Conservation (phyloP, 176 grass and related monocot species). For the Tillandsia fasciculata region DNA sequence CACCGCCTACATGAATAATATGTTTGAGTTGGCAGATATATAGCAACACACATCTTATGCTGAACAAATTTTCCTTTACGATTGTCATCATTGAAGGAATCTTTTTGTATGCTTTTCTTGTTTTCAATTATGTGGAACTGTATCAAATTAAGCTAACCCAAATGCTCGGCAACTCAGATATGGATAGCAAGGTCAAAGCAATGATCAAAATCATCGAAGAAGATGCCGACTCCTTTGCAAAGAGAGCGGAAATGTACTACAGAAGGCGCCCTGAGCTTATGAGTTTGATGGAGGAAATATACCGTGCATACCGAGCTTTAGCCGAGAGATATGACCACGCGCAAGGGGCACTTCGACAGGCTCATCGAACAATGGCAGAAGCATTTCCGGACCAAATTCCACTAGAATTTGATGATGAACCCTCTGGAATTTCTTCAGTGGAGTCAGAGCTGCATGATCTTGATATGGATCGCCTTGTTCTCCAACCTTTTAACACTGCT, state of each 20-base stretch:
- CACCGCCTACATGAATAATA: no score
- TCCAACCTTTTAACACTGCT: constrained; percentile 36
- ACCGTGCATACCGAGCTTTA: constrained; percentile 86
- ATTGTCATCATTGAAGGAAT: not conserved
- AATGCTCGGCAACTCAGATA: constrained; percentile 39
- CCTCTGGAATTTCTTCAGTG: constrained; percentile 28
- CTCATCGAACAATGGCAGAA: constrained; percentile 79
- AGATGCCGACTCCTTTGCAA: constrained; percentile 96
- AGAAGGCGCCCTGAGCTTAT: constrained; percentile 79
- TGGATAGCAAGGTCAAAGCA: constrained; percentile 74
- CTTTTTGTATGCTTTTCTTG: not conserved
- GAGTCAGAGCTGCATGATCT: constrained; percentile 31
- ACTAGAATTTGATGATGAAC: constrained; percentile 65
- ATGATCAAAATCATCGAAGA: constrained; percentile 99
- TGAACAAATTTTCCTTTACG: no score
- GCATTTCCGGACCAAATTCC: constrained; percentile 76
- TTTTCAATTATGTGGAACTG: constrained; percentile 4
- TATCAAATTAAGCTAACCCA: constrained; percentile 20
- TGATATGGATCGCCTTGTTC: constrained; percentile 50
- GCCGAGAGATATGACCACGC: constrained; percentile 93
- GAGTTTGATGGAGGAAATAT: constrained; percentile 89
- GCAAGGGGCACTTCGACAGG: constrained; percentile 71
- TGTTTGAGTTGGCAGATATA: no score
- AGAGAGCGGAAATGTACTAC: constrained; percentile 97
- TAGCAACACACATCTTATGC: no score